Percentiles rank a stretch among this genome's conserved stretches.
Evolutionary conservation across 2,329 filamentous ascomycete genomes (phyloP).

Genomic region (Trichothecium sympodiale): DNA sequence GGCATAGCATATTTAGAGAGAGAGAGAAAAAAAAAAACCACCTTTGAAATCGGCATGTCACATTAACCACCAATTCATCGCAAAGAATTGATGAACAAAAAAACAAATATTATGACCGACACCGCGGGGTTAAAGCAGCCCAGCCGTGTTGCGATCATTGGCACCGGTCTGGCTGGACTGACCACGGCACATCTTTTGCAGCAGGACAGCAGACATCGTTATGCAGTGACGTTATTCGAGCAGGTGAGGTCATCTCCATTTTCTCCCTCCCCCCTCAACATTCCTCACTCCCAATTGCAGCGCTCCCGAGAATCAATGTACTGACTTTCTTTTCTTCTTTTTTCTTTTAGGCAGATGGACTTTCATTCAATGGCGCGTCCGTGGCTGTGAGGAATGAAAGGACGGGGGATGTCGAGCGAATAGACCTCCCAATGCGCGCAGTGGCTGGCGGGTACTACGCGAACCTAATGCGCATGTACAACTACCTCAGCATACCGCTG

Average conservation of each 20-base stretch:
- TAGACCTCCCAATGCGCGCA: slow-evolving; percentile 28
- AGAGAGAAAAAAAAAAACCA: no score
- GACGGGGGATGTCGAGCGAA: slow-evolving; percentile 18
- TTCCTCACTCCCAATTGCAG: not conserved
- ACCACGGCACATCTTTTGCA: slow-evolving; percentile 23
- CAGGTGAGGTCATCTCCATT: slow-evolving; percentile 15
- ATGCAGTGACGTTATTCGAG: slow-evolving; percentile 23
- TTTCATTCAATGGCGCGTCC: slow-evolving; percentile 27
- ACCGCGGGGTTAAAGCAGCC: not conserved
- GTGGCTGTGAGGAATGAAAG: slow-evolving; percentile 20
- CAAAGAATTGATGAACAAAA: no score
- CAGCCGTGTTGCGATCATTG: slow-evolving; percentile 20
- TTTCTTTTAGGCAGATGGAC: slow-evolving; percentile 14
- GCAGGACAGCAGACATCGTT: slow-evolving; percentile 17
- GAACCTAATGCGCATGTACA: slow-evolving; percentile 45
- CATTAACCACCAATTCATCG: no score
- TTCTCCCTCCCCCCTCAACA: not conserved
- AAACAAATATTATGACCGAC: no score
- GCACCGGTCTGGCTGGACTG: slow-evolving; percentile 25
- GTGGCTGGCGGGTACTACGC: slow-evolving; percentile 35
- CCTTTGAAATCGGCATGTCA: no score
- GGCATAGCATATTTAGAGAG: no score
- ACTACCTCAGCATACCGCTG: slow-evolving; percentile 38
- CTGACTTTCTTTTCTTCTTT: not conserved
- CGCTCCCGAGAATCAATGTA: not conserved